Base-by-base conservation (phyloP, 164 flowering plant genomes). In the Vitis riparia region DNA sequence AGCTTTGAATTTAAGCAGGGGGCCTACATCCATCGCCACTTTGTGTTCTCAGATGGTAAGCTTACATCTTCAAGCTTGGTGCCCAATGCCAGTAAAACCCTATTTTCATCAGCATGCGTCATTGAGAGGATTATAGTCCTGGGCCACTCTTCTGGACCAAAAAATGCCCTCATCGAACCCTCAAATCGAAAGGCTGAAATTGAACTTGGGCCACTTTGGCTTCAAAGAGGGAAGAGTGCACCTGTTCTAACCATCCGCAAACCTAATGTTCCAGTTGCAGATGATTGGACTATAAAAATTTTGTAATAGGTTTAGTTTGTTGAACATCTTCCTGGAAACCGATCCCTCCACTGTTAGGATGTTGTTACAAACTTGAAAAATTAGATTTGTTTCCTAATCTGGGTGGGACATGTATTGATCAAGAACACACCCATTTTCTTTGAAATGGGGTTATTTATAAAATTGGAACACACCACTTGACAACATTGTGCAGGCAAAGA, bases 91-190 rank as follows among this genome's bases (percentile, higher is more conserved):
- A 79, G 83, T 27, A 76, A 75, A 53, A 63, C 71, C 44, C 67
- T 11, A 29, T 91, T 83, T 75, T 70, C 87, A 30, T 72, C 89
- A 7, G 80, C 83, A 1, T 85, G 84, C 72, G 75, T 85, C 3
- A 70, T 96, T 29, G 99, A 96, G 77, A 89, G 98, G 83, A 84
- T 96, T 47, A 83, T 96, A 48, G 62, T 96, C 47, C 84, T 93
- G 15, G 99, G 99, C 55, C 76, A 80, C 51, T 61, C 87, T 14
- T 8, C 72, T 52, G 75, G 72, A 7, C 69, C 84, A 0, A 92
- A 85, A 71, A 78, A 55, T 44, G 99, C 94, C n/a, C 71, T 85
- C 8, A 67, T 93, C 61, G 89, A 92, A 70, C 94, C 97, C 8
- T 74, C 67, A 55, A 89, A 88, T 69, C 71, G 71, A 48, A 88